Base-by-base conservation (phyloP, 2,329 filamentous ascomycete genomes). In the Fusarium albidum region DNA sequence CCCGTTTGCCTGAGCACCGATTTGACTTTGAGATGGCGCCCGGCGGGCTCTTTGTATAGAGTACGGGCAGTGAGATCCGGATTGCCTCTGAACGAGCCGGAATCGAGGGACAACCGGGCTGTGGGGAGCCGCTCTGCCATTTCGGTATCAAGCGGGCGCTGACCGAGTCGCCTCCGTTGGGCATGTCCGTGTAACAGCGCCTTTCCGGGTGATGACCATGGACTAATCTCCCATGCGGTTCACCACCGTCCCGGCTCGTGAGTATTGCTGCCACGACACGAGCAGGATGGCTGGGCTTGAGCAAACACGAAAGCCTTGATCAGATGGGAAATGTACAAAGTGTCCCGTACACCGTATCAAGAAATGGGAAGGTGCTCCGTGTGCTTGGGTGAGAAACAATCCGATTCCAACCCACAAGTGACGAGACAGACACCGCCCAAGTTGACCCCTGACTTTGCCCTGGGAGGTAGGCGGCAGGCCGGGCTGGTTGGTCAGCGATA, bases 1-100 rank as follows among this genome's bases (percentile, higher is more conserved):
- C 35, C 37, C 26, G 40, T 52, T 49, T 35, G 48, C 41, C 29
- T 31, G 43, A 37, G 42, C 31, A 33, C 34, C n/a, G 18, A 34
- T 53, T 57, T 52, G 57, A 45, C 38, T 52, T 62, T 61, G 42
- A 11, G 32, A 50, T 43, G 33, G 37, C 41, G 33, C 27, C 32
- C 26, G 33, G 15, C 9, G 26, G 50, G 41, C 44, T 49, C 41
- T 39, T 13, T 35, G 39, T 26, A n/a, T n/a, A n/a, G n/a, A n/a
- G n/a, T n/a, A n/a, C n/a, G n/a, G n/a, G n/a, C n/a, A 29, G 45
- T 4, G 42, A 38, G 41, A 33, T 32, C n/a, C 32, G 38, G 43
- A 25, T 38, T 21, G 29, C 29, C 17, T 21, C 25, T 48, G 34
- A 18, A 33, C 31, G 46, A 53, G 25, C 39, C 41, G 46, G 42